Evolutionary conservation across 116 monocot species (phyloP).

Genomic region (Iris pallida): DNA sequence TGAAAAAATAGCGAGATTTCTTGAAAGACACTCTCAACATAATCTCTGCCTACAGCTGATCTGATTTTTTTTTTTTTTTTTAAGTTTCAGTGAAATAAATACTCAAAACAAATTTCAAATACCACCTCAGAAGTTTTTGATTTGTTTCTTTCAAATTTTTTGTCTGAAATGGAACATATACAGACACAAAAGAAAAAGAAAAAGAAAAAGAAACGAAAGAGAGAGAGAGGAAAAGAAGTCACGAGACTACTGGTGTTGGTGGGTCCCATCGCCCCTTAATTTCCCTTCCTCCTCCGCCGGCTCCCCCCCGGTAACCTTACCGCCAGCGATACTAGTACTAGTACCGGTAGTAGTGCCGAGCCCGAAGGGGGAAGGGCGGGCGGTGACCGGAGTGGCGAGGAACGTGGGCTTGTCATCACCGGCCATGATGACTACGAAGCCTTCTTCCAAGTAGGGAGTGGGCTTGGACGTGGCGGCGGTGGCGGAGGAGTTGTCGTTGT

Average conservation of each 20-base stretch:
- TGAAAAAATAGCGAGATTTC: no score
- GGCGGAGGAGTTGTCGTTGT: conserved; percentile 8
- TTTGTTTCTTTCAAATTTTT: background rate
- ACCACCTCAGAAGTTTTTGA: background rate
- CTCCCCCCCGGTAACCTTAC: background rate
- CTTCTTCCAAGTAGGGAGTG: background rate
- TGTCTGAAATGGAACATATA: no score
- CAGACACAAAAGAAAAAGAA: no score
- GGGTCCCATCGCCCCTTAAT: no score
- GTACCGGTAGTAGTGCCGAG: background rate
- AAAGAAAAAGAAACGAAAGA: no score
- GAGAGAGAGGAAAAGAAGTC: no score
- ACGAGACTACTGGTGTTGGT: no score
- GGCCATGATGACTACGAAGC: conserved; percentile 15
- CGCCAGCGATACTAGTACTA: background rate
- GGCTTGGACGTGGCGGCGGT: background rate
- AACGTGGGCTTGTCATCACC: conserved; percentile 3
- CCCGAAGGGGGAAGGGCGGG: background rate
- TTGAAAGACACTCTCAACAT: background rate
- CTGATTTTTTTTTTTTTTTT: background rate
- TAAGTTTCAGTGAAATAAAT: background rate
- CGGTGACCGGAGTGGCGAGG: conserved; percentile 9
- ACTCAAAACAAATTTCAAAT: background rate
- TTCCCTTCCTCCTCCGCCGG: background rate
- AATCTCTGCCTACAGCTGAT: background rate